Percentiles rank a stretch among this genome's conserved stretches.
Evolutionary conservation across 495 filamentous ascomycete genomes (phyloP).

Genomic region (Aspergillus sclerotiicarbonarius): DNA sequence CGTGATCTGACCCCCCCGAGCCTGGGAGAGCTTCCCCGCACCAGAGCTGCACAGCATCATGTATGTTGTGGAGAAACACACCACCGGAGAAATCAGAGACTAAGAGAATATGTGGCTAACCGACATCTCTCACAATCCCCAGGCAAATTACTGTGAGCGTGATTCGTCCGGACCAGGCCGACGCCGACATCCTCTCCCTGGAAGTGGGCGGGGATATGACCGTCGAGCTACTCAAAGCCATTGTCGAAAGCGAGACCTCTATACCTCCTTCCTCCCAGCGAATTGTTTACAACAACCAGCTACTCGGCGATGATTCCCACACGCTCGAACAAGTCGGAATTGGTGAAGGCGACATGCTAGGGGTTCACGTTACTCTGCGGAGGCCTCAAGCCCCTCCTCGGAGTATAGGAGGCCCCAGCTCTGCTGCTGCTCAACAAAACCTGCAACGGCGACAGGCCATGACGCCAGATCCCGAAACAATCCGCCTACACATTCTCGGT

Average conservation of each 20-base stretch:
- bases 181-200: constrained; percentile 77
- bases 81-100: not conserved
- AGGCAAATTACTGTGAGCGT: constrained; percentile 89
- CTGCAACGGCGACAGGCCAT: constrained; percentile 39
- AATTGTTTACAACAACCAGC: constrained; percentile 85
- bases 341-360: constrained; percentile 88
- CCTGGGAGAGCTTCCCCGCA: constrained; percentile 22
- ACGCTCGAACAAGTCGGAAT: constrained; percentile 82
- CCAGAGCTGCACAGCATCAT: constrained; percentile 16
- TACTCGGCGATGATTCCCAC: constrained; percentile 71
- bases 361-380: constrained; percentile 63
- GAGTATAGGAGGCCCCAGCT: constrained; percentile 25
- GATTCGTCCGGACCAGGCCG: constrained; percentile 65
- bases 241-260: constrained; percentile 65
- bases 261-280: constrained; percentile 47
- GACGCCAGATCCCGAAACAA: constrained; percentile 70
- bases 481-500: constrained; percentile 78
- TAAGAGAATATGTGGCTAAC: constrained; percentile 1
- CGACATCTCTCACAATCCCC: not conserved
- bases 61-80: constrained; percentile 13
- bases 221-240: constrained; percentile 80
- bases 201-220: constrained; percentile 83
- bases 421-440: constrained; percentile 36
- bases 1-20: not conserved
- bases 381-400: constrained; percentile 22